Evolutionary conservation across 495 filamentous ascomycete genomes (phyloP), one percentile per base, ranked within the genome.

Genomic region (Xylaria cubensis): DNA sequence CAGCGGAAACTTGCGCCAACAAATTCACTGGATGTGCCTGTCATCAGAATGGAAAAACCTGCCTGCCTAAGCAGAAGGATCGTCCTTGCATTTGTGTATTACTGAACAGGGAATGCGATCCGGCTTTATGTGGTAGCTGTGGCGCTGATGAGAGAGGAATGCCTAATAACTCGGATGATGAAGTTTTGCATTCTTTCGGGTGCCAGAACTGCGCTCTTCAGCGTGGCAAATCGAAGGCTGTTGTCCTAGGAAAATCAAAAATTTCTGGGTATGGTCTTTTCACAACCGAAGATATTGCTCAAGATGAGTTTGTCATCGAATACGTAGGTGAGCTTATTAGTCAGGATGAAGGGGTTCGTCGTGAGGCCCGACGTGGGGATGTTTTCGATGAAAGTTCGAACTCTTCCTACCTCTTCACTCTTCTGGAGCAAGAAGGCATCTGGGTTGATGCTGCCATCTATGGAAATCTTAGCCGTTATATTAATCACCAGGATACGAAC

Each of bases 321-420:
- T 93, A 94, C 75, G 88, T 88, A 34, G 92, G 92, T 29, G 92
- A 94, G 73, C 82, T 93, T 7, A 88, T 93, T 46, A 88, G 88
- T 2, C 83, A 84, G 42, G 83, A 86, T 39, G 92, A 94, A 77
- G 87, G 86, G 0, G 88, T 92, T 8, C 83, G 84, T 24, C 82
- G 84, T 6, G 84, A 86, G 55, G 81, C 83, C 5, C 83, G 84
- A 9, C 86, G 92, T 1, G 86, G 92, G 17, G 88, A 88, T 36
- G 86, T 88, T 12, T 87, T 93, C 41, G 90, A 93, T 70, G 86
- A 90, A 55, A 82, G 86, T 46, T 84, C 85, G 41, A 86, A 85
- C 69, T 83, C 87, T 0, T 91, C 86, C 13, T 94, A 92, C 72
- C 83, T 92, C 4, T 94, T 93, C 73, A 87, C 87, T 13, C 77